A percentile compares a stretch with the other conserved stretches of the same genome.
Conservation (phyloP, 176 grass and related monocot genomes). For the Tillandsia leiboldiana region DNA sequence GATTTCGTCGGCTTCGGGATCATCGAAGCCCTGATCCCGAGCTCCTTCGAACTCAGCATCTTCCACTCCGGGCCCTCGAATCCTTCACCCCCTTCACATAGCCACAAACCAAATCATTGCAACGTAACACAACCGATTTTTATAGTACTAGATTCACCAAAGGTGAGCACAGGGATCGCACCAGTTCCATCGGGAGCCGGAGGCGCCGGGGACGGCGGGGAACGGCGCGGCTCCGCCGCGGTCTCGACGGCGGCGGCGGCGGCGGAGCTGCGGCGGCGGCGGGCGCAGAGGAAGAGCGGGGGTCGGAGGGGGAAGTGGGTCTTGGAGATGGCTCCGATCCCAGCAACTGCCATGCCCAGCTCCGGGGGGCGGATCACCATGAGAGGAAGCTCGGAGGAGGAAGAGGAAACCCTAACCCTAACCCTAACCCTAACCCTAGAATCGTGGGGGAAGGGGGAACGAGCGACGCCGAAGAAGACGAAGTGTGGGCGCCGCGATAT, state of each 20-base stretch:
- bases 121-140: too few relatives aligned
- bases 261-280: conserved; percentile 33
- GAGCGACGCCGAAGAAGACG: background rate
- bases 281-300: conserved; percentile 29
- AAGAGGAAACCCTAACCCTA: conserved; percentile 2
- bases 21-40: conserved; percentile 69
- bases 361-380: conserved; percentile 61
- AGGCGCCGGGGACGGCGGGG: background rate
- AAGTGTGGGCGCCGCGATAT: too few relatives aligned
- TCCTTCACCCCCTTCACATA: conserved; percentile 27
- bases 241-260: conserved; percentile 16
- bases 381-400: background rate
- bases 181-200: conserved; percentile 14
- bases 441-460: background rate
- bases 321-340: conserved; percentile 39
- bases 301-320: conserved; percentile 16
- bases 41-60: conserved; percentile 45
- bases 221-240: background rate
- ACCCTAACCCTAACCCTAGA: background rate
- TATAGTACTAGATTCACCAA: too few relatives aligned
- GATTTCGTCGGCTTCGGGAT: conserved; percentile 61
- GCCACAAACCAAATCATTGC: background rate
- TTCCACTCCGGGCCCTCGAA: conserved; percentile 50
- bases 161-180: too few relatives aligned
- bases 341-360: conserved; percentile 37